These are phyloP conservation scores for Starmera amethionina DNA, from an alignment of 805 yeast species.

Conservation along the genomic window DNA sequence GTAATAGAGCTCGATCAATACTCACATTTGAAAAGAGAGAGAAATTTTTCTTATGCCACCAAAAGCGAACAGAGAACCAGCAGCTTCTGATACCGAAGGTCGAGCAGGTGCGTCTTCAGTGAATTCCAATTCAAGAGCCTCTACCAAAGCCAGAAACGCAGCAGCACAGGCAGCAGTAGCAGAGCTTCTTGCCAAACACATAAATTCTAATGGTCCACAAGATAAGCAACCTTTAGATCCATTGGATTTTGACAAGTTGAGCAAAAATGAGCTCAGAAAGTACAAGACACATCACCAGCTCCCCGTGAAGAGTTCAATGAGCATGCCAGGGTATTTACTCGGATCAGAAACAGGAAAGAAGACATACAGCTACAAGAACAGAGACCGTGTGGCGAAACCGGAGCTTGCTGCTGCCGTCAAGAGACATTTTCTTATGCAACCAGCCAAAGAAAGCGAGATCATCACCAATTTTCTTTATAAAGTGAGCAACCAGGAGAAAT, in stretches of 20 bases:
- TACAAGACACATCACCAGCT: slow-evolving; percentile 57
- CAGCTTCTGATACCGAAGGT: slow-evolving; percentile 16
- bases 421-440: slow-evolving; percentile 52
- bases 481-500: slow-evolving; percentile 58
- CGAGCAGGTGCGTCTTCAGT: slow-evolving; percentile 2
- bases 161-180: slow-evolving; percentile 63
- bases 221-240: slow-evolving; percentile 44
- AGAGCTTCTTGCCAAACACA: slow-evolving; percentile 55
- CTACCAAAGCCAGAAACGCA: slow-evolving; percentile 51
- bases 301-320: slow-evolving; percentile 46
- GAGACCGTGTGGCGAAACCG: slow-evolving; percentile 41
- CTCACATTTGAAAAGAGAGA: no score
- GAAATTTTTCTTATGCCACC: slow-evolving; percentile 13
- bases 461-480: slow-evolving; percentile 84
- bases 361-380: slow-evolving; percentile 35
- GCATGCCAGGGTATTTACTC: slow-evolving; percentile 60
- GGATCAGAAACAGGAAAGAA: slow-evolving; percentile 67
- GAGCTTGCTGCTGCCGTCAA: slow-evolving; percentile 53
- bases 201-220: slow-evolving; percentile 65
- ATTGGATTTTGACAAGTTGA: slow-evolving; percentile 57
- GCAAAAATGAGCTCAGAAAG: slow-evolving; percentile 53
- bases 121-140: slow-evolving; percentile 26
- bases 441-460: slow-evolving; percentile 73
- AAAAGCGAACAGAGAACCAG: slow-evolving; percentile 16
- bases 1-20: no score